A percentile compares a stretch with the other conserved stretches of the same genome.
phyloP scores from a whole-genome alignment of 2,329 filamentous ascomycete genomes.

The Colletotrichum sp. region DNA sequence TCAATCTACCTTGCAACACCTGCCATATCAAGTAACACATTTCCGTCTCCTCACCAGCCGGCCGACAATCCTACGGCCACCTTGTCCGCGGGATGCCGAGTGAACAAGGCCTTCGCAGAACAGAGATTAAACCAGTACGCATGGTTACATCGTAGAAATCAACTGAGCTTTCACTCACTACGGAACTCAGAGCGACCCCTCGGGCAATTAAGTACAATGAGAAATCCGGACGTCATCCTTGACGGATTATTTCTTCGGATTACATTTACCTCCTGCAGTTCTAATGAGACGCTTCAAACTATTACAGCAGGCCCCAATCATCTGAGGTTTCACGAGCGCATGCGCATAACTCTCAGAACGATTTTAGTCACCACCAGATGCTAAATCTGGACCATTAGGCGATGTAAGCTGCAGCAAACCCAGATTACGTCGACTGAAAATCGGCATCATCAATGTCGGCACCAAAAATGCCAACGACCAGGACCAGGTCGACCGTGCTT shows the following conservation, averaged over 20 bases:
- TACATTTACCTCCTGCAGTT: not conserved
- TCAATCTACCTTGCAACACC: not conserved
- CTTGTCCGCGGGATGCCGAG: not conserved
- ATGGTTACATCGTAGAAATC: not conserved
- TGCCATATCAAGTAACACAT: not conserved
- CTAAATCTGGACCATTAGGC: not conserved
- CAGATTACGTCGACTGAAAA: not conserved
- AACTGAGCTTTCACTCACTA: not conserved
- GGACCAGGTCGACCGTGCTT: not conserved
- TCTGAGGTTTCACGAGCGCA: not conserved
- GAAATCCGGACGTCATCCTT: not conserved
- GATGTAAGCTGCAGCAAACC: not conserved
- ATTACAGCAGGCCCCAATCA: not conserved
- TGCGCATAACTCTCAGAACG: not conserved
- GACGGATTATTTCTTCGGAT: not conserved
- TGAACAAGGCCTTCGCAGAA: not conserved
- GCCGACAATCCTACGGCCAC: not conserved
- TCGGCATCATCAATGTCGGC: not conserved
- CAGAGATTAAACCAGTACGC: not conserved
- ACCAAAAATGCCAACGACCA: not conserved
- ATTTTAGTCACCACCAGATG: not conserved
- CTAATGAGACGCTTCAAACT: not conserved
- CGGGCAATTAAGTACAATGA: not conserved
- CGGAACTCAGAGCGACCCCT: not conserved
- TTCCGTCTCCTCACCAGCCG: not conserved